Evolutionary conservation across 2,329 filamentous ascomycete genomes (phyloP), one percentile per base, ranked within the genome.

Genomic region (Penicillium fuscoglaucum): DNA sequence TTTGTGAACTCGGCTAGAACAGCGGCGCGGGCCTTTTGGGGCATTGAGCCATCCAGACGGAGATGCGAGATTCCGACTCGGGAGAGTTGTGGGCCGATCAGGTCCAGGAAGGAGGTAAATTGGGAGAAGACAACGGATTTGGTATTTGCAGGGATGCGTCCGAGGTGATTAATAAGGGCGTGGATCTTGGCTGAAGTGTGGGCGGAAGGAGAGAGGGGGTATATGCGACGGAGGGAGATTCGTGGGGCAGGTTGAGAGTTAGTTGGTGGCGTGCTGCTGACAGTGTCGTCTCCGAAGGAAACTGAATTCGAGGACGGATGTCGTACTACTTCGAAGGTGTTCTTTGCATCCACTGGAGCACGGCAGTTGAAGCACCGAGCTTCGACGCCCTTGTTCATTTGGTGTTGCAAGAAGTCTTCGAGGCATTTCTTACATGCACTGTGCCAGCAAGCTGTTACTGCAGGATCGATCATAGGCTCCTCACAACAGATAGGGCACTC

Each of bases 121-220:
- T 99, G 95, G 57, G 90, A 95, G 77, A 99, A 99, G 33, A 99
- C 88, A 24, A 98, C 93, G 0, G 90, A 91, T 76, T 97, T 98
- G 49, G 88, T 89, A 6, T 75, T 80, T 0, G 87, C 84, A n/a
- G 89, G 86, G 8, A 96, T 77, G 1, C 80, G 78, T 43, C 89
- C 88, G 6, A 99, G 84, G 59, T 95, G 87, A 4, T 80, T 83
- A 62, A 97, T 83, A 6, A 99, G 82, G 0, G 90, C 84, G 45
- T 90, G 86, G 13, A 98, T 90, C 74, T 99, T 99, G 47, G 95
- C 90, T 0, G 92, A 96, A 2, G 78, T 80, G 53, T 78, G 76
- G 4, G 78, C 76, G 6, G 78, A 78, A 0, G 78, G 78, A 0
- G 92, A 95, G 55, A 87, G 82, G 29, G 84, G 79, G 61, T 85